Percentiles rank a stretch among this genome's conserved stretches.
These are phyloP conservation scores for Earliella scabrosa DNA, from an alignment of 1,284 basidiomycete species.

Conservation along the genomic window DNA sequence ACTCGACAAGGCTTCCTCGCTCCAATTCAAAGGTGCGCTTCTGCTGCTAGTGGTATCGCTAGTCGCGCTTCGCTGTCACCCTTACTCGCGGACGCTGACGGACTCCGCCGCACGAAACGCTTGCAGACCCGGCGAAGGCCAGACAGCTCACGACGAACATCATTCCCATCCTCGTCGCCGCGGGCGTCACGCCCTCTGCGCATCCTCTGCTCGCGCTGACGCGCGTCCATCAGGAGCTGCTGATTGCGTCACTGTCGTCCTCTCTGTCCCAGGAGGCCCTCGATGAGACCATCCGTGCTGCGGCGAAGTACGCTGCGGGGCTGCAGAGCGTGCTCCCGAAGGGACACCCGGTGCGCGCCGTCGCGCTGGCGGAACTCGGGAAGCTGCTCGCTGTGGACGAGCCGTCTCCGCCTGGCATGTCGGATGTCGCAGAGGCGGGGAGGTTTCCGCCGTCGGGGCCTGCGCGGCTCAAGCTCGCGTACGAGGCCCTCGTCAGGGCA, in stretches of 20 bases:
- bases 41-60: not conserved
- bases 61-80: no score
- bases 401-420: slow-evolving; percentile 40
- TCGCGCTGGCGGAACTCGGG: slow-evolving; percentile 81
- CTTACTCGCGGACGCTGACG: no score
- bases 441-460: slow-evolving; percentile 69
- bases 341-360: slow-evolving; percentile 81
- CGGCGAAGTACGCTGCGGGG: slow-evolving; percentile 62
- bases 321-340: slow-evolving; percentile 55
- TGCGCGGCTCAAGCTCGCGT: slow-evolving; percentile 62
- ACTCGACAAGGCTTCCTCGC: slow-evolving; percentile 66
- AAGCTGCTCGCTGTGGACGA: slow-evolving; percentile 83
- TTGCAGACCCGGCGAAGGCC: slow-evolving; percentile 59
- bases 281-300: slow-evolving; percentile 67
- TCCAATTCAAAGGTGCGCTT: slow-evolving; percentile 57
- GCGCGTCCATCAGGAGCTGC: slow-evolving; percentile 69
- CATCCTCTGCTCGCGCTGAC: slow-evolving; percentile 81
- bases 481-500: slow-evolving; percentile 66
- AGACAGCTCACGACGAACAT: slow-evolving; percentile 67
- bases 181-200: slow-evolving; percentile 59
- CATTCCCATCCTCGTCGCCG: slow-evolving; percentile 60
- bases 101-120: not conserved
- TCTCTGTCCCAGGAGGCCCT: slow-evolving; percentile 50
- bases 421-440: slow-evolving; percentile 12
- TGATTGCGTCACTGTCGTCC: slow-evolving; percentile 54